These are phyloP conservation scores for Hevea brasiliensis DNA, from an alignment of 345 rosid species.

Conservation along the genomic window DNA sequence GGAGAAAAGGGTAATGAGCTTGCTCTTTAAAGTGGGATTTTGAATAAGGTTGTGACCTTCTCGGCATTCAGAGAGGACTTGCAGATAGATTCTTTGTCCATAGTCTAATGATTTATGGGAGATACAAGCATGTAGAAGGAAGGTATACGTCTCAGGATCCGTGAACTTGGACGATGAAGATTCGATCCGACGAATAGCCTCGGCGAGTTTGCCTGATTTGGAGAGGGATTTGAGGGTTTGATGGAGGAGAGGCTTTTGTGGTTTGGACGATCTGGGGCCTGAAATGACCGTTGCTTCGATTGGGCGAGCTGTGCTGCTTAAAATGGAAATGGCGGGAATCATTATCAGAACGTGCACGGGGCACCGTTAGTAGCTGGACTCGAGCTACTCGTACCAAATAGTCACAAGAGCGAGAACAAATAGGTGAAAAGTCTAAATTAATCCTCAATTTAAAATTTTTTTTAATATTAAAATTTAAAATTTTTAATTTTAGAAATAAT, in stretches of 20 bases:
- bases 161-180: slow-evolving; percentile 29
- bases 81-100: too few species aligned
- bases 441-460: too few species aligned
- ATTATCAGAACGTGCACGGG: not conserved
- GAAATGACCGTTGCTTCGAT: slow-evolving; percentile 8
- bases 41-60: too few species aligned
- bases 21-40: too few species aligned
- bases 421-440: too few species aligned
- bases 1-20: too few species aligned
- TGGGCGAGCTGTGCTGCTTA: slow-evolving; percentile 1
- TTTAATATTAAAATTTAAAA: too few species aligned
- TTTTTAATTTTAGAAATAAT: too few species aligned
- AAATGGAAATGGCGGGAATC: slow-evolving; percentile 27
- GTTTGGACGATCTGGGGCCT: slow-evolving; percentile 3
- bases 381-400: too few species aligned
- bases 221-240: slow-evolving; percentile 28
- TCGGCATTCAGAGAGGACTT: too few species aligned
- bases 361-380: not conserved
- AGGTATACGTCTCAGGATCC: slow-evolving; percentile 27
- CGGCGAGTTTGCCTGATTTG: slow-evolving; percentile 29
- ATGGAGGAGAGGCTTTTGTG: slow-evolving; percentile 15
- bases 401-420: too few species aligned
- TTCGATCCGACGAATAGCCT: slow-evolving; percentile 29
- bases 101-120: slow-evolving; percentile 44
- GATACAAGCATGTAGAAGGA: slow-evolving; percentile 44